Percentiles rank a stretch among this genome's conserved stretches.
These are phyloP conservation scores for Colletotrichum filicis DNA, from an alignment of 2,329 filamentous ascomycete species.

Conservation along the genomic window DNA sequence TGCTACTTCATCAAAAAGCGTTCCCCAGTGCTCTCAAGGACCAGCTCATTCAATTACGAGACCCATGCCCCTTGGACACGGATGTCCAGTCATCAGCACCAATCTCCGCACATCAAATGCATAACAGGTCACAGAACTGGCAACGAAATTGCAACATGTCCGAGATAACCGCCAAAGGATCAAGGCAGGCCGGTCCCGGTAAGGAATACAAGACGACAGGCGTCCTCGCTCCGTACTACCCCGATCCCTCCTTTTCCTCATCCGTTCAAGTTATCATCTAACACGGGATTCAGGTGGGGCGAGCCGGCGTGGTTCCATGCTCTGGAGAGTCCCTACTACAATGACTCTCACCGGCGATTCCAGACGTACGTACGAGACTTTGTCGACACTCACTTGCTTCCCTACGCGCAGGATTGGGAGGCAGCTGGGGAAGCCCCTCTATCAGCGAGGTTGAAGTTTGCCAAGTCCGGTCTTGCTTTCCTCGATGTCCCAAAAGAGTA, in stretches of 20 bases:
- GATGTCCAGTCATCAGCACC: not conserved
- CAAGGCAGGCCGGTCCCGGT: not conserved
- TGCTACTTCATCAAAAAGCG: not conserved
- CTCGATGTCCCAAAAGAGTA: conserved; percentile 50
- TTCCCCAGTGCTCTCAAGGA: too few relatives aligned
- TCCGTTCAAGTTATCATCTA: not conserved
- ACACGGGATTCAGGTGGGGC: conserved; percentile 13
- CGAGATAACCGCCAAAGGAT: not conserved
- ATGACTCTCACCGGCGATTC: conserved; percentile 67
- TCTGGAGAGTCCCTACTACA: conserved; percentile 67
- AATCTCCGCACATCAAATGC: not conserved
- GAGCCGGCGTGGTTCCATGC: conserved; percentile 44
- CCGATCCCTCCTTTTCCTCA: not conserved
- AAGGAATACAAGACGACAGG: not conserved
- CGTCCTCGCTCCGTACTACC: conserved; percentile 16
- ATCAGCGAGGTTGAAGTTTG: conserved; percentile 49
- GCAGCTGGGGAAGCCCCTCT: conserved; percentile 62
- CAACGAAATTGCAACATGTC: not conserved
- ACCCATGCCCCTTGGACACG: not conserved
- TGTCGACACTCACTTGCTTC: conserved; percentile 67
- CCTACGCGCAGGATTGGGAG: conserved; percentile 73
- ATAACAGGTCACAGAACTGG: not conserved
- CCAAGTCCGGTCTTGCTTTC: conserved; percentile 51
- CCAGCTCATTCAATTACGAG: not conserved
- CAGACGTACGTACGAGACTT: conserved; percentile 68